These are phyloP conservation scores for Lasiosphaeria hispida DNA, from an alignment of 495 filamentous ascomycete genomes.

Conservation along the genomic window DNA sequence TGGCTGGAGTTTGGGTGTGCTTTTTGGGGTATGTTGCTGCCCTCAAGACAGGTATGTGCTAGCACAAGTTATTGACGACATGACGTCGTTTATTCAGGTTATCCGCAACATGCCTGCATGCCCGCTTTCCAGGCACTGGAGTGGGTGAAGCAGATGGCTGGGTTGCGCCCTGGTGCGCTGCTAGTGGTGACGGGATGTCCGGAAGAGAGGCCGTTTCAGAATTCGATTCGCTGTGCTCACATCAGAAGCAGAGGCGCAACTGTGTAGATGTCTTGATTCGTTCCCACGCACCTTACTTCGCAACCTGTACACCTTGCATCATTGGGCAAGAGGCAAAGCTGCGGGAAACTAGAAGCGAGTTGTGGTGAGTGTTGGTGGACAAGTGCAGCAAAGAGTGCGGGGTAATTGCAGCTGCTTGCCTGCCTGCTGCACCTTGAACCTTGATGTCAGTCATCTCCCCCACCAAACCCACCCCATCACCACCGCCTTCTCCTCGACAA, in stretches of 20 bases:
- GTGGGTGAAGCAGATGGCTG: no score
- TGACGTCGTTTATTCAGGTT: background rate
- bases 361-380: background rate
- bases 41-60: background rate
- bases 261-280: background rate
- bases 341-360: background rate
- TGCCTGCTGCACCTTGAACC: conserved; percentile 11
- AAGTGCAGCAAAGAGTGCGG: conserved; percentile 7
- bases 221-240: no score
- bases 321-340: no score
- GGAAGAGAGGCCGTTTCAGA: no score
- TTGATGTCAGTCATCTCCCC: conserved; percentile 17
- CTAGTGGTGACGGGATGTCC: no score
- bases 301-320: no score
- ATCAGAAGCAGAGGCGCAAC: background rate
- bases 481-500: background rate
- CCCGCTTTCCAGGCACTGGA: no score
- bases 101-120: background rate
- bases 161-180: no score
- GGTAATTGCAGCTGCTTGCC: conserved; percentile 2
- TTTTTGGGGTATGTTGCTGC: background rate
- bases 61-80: background rate
- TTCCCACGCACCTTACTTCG: no score
- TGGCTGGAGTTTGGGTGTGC: background rate
- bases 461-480: conserved; percentile 4